Evolutionary conservation across 108 stramenopile genomes (phyloP), one percentile per base, ranked within the genome.

Genomic region (Discostella pseudostelligera): DNA sequence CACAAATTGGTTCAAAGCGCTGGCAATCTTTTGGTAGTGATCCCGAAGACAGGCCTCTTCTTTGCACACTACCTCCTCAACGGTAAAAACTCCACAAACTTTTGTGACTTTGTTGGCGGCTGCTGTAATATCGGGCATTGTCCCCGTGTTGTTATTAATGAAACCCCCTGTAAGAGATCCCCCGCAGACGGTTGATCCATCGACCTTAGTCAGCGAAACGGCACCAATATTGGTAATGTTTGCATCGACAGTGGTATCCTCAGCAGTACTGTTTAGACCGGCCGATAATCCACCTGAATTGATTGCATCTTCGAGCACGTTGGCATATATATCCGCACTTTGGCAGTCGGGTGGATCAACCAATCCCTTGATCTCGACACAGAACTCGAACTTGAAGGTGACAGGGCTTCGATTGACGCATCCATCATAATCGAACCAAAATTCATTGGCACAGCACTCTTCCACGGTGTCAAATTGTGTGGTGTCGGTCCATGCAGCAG

Each of bases 321-420:
- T 76, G 1, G 68, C 75, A 39, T 59, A 69, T 11, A 69, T 65
- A 46, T 76, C 75, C 16, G 75, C 75, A 6, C 61, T 59, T 21
- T 76, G 75, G 28, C 75, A 76, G 50, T 76, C 75, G 49, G 45
- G 62, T 26, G 75, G 75, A 32, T 63, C 49, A 14, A 65, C 49
- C 11, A 76, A 57, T 16, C 62, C 56, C 36, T 64, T 59, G 40
- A 76, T 39, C 24, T 76, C 68, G 19, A 76, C 62, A 53, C 75
- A 76, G 51, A 76, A 76, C 11, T 69, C 67, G 21, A 76, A 76
- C 37, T 76, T 76, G 63, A 76, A 76, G 56, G 59, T 76, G 40
- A 69, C 63, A 13, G 75, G 75, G 25, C 62, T 63, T 59, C 63
- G 56, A 48, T 28, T 46, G 21, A 72, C 58, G 48, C 71, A 72